Conservation (phyloP, 805 yeast species). For the Priceomyces melissophilus region DNA sequence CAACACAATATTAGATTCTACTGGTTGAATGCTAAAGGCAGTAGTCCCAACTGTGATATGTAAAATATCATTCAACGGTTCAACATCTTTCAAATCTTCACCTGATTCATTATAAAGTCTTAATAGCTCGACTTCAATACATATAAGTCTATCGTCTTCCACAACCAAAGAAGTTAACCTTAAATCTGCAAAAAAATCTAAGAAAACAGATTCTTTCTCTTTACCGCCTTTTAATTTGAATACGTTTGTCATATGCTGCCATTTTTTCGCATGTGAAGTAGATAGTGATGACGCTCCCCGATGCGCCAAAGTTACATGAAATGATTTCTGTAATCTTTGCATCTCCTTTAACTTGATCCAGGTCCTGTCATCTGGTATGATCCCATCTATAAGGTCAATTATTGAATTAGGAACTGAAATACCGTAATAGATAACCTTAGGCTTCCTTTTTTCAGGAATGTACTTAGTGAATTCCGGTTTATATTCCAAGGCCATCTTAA, state of each 20-base stretch:
- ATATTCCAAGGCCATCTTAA: conserved; percentile 49
- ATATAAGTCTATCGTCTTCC: conserved; percentile 45
- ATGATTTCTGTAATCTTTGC: conserved; percentile 46
- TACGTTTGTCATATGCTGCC: conserved; percentile 9
- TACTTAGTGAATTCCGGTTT: conserved; percentile 48
- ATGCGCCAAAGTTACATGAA: conserved; percentile 72
- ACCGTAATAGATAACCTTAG: conserved; percentile 45
- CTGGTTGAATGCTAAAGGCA: conserved; percentile 42
- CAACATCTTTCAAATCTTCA: conserved; percentile 1
- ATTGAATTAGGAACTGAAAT: conserved; percentile 27
- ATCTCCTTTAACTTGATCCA: conserved; percentile 23
- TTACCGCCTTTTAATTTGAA: background rate
- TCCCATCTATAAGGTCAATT: conserved; percentile 2
- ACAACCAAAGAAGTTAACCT: conserved; percentile 45
- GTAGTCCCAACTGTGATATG: conserved; percentile 77
- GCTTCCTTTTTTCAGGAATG: conserved; percentile 8
- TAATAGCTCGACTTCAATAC: conserved; percentile 46
- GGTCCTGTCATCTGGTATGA: conserved; percentile 8
- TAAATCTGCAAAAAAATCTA: conserved; percentile 33
- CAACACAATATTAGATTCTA: conserved; percentile 43
- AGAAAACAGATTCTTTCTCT: conserved; percentile 14
- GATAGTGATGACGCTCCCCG: conserved; percentile 8
- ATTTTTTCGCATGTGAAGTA: conserved; percentile 14
- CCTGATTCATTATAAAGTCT: background rate
- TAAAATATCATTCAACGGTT: conserved; percentile 12